A percentile compares a stretch with the other conserved stretches of the same genome.
These are phyloP conservation scores for Vitis riparia DNA, from an alignment of 164 flowering plant genomes.

Conservation along the genomic window DNA sequence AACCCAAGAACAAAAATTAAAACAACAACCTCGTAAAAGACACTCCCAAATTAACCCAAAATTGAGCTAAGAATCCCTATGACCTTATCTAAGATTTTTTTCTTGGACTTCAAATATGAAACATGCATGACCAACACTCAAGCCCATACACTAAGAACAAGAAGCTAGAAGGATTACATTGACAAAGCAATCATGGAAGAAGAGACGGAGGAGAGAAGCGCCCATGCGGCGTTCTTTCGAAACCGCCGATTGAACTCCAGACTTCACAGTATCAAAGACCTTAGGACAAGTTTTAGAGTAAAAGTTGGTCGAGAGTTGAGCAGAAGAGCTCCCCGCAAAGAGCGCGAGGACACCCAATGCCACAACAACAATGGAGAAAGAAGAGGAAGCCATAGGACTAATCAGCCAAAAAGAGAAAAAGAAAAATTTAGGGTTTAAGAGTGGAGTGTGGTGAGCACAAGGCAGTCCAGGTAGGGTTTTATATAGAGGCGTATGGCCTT, in stretches of 20 bases:
- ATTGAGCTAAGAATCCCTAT: too few species aligned
- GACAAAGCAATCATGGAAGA: conserved; percentile 62
- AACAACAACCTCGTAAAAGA: too few species aligned
- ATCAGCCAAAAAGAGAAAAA: neutral
- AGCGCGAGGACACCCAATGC: neutral
- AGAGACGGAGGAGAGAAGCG: conserved; percentile 44
- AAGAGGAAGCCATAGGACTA: conserved; percentile 14
- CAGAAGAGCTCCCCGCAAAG: conserved; percentile 12
- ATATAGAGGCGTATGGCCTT: conserved; percentile 5
- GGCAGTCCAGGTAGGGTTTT: neutral
- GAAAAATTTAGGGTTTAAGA: neutral
- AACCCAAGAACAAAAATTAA: too few species aligned
- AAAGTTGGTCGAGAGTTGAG: conserved; percentile 18
- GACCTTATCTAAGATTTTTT: too few species aligned
- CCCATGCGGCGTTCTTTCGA: conserved; percentile 43
- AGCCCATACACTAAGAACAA: neutral
- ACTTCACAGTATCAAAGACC: conserved; percentile 17
- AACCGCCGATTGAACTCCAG: conserved; percentile 31
- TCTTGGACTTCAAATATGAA: too few species aligned
- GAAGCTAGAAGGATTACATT: conserved; percentile 16
- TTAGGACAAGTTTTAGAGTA: conserved; percentile 35
- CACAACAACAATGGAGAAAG: conserved; percentile 12
- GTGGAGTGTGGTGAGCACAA: too few species aligned
- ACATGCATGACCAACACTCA: too few species aligned
- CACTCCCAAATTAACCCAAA: too few species aligned